Evolutionary conservation across 768 basidiomycete genomes (phyloP).

Genomic region (Asterophora parasitica): DNA sequence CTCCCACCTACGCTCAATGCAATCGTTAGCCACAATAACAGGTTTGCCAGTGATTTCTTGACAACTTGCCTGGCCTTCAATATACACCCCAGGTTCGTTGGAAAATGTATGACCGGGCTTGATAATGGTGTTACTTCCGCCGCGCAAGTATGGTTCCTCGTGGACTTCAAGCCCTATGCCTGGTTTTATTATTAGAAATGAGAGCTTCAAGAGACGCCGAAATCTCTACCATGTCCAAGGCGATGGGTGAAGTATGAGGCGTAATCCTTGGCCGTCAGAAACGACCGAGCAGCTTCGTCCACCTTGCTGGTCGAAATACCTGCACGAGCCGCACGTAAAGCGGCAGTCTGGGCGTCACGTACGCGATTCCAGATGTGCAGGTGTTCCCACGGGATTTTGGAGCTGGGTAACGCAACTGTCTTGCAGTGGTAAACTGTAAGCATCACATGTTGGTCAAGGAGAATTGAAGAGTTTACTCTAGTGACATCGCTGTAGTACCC

Average conservation of each 20-base stretch:
- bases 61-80: slow-evolving; percentile 53
- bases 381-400: slow-evolving; percentile 50
- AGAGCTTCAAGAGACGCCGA: slow-evolving; percentile 7
- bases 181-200: slow-evolving; percentile 21
- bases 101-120: slow-evolving; percentile 71
- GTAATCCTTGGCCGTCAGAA: slow-evolving; percentile 40
- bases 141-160: slow-evolving; percentile 75
- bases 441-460: slow-evolving; percentile 1
- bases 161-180: slow-evolving; percentile 85
- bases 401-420: slow-evolving; percentile 65
- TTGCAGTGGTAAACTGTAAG: slow-evolving; percentile 11
- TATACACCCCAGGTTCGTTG: slow-evolving; percentile 76
- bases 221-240: slow-evolving; percentile 63
- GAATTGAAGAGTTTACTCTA: slow-evolving; percentile 39
- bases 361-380: slow-evolving; percentile 61
- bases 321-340: slow-evolving; percentile 41
- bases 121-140: slow-evolving; percentile 57
- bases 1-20: slow-evolving; percentile 49
- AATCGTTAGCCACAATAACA: background rate
- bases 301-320: slow-evolving; percentile 50
- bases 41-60: background rate
- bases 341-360: slow-evolving; percentile 54
- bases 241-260: slow-evolving; percentile 73
- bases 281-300: slow-evolving; percentile 56
- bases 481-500: slow-evolving; percentile 80